Percentiles rank a stretch among this genome's conserved stretches.
Conservation (phyloP, 2,329 filamentous ascomycete genomes). For the Calonectria naviculata region DNA sequence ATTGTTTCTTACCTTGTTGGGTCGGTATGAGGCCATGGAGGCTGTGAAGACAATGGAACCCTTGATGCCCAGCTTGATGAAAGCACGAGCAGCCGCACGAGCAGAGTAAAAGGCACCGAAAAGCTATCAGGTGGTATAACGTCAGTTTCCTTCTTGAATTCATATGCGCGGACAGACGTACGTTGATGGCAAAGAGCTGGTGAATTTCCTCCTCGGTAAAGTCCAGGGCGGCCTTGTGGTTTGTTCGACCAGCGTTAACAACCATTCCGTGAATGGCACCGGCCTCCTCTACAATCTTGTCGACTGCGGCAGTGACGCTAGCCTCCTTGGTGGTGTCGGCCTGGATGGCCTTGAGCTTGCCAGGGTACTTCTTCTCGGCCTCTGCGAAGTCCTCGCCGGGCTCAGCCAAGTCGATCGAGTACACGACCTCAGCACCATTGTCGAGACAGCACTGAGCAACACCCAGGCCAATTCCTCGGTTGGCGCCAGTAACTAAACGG, state of each 20-base stretch:
- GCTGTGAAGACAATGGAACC: conserved; percentile 57
- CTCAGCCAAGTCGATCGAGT: conserved; percentile 39
- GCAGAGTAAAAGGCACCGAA: conserved; percentile 59
- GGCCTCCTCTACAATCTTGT: conserved; percentile 49
- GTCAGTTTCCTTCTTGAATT: not conserved
- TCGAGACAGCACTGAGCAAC: conserved; percentile 59
- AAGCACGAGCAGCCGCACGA: conserved; percentile 54
- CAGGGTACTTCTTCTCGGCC: conserved; percentile 53
- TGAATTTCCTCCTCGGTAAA: conserved; percentile 42
- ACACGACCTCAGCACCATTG: conserved; percentile 51
- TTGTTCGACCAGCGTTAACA: conserved; percentile 62
- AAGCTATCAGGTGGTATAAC: not conserved
- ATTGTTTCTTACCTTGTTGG: conserved; percentile 49
- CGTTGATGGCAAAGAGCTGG: conserved; percentile 49
- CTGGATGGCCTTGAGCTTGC: conserved; percentile 54
- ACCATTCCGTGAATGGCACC: conserved; percentile 60
- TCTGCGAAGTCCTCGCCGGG: conserved; percentile 37
- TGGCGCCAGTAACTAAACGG: conserved; percentile 51
- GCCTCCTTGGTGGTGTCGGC: conserved; percentile 57
- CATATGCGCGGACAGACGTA: not conserved
- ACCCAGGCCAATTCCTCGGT: conserved; percentile 58
- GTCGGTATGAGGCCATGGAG: conserved; percentile 59
- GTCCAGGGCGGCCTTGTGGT: conserved; percentile 62
- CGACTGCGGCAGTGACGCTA: conserved; percentile 52
- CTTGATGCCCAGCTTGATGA: conserved; percentile 48